Evolutionary conservation across 176 grass and related monocot genomes (phyloP), one percentile per base, ranked within the genome.

Genomic region (Carex pumila): DNA sequence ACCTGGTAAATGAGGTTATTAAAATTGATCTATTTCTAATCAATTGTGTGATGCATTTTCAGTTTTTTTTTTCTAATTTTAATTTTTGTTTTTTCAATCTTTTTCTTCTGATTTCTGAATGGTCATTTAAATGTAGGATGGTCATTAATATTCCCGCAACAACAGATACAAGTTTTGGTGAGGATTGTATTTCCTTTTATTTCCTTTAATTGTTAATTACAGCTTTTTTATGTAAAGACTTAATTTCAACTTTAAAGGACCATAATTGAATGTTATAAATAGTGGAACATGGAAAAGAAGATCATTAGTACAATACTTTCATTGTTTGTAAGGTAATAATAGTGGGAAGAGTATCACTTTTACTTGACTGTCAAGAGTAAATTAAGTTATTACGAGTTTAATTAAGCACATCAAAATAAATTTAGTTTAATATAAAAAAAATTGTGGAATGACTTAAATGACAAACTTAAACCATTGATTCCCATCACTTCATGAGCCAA

Each of bases 141-240:
- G 95, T 98, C 0, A 98, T 92, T 9, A 92, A 98, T 74, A 98
- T 98, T 79, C 95, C 95, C 12, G 92, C 86, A 25, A 93, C 95
- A 29, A 98, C 91, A 4, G 89, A 94, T 82, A 62, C 85, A 18
- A 88, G 36, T 25, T 89, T 86, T 80, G 92, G 95, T 98, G 52
- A 88, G 94, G 60, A 43, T 7, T 79, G 5, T 30, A n/a, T 85
- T 72, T 13, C 9, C 1, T 17, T 65, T 64, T 17, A 3, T 49
- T 29, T 85, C n/a, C 45, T 50, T 31, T 25, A 25, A 25, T 25
- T 15, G 22, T 37, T 39, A 39, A 39, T 39, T 52, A 50, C 22
- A 7, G 47, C 53, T 22, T 59, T 60, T 59, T 47, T 41, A 64
- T 45, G 63, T 76, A 22, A 55, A 25, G 21, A 14, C 2, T 75